Base-by-base conservation (phyloP, 2,329 filamentous ascomycete genomes). In the Neonectria faginata region DNA sequence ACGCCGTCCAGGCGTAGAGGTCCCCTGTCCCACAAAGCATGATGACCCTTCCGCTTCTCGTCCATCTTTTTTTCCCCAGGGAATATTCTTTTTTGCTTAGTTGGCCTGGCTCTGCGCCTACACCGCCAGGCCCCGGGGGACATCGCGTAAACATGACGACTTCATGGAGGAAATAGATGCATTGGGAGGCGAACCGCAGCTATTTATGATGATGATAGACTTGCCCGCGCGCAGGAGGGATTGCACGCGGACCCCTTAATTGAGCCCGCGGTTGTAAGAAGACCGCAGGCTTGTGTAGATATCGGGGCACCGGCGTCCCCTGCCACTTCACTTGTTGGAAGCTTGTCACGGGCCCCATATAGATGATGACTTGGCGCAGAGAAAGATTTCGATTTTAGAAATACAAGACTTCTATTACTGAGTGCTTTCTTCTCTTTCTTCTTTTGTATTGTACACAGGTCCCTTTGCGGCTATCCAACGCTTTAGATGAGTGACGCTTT, bases 1-100 rank as follows among this genome's bases (percentile, higher is more conserved):
- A 96, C 81, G 82, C 85, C 61, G 78, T 94, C 82, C 92, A 94
- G 86, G 89, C 86, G 79, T 94, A 87, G 77, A 71, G 6, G 54
- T 27, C 45, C 50, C 12, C 20, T 48, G 29, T 33, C 41, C 41
- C 22, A 11, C 33, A 33, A 12, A 54, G 63, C 54, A 42, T 65
- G 57, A 67, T 57, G 56, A 64, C 41, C 45, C 54, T 72, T 71
- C 44, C 65, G 60, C 60, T 66, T 65, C 66, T 67, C 59, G 54
- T 55, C 33, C 62, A 64, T 65, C 42, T 20, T 39, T 33, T 33
- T 64, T 64, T 55, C 25, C 53, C 52, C 55, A 60, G 60, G 62
- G 62, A 62, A 44, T 52, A 42, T 59, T 22, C 45, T 58, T 57
- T 66, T 63, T 65, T 65, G 60, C 60, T 69, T 65, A 42, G 54